phyloP scores from a whole-genome alignment of 345 rosid genomes.

The Iberis pinnata region DNA sequence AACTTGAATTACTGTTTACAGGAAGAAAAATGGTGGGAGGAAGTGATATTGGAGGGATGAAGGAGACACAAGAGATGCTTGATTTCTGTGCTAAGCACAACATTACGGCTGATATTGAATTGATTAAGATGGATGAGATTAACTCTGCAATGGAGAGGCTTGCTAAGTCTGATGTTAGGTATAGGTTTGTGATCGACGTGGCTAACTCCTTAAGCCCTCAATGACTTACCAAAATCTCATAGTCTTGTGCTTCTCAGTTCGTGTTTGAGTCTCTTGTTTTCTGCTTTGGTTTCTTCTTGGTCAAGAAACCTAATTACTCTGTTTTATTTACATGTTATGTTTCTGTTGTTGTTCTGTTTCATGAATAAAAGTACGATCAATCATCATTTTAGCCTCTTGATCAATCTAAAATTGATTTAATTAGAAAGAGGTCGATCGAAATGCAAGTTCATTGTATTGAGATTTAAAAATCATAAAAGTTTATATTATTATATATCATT shows the following conservation, averaged over 20 bases:
- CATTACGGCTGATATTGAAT: slow-evolving; percentile 68
- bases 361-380: not conserved
- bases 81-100: slow-evolving; percentile 81
- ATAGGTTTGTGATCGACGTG: slow-evolving; percentile 82
- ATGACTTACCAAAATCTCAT: slow-evolving; percentile 13
- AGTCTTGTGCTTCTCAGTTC: not conserved
- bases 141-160: slow-evolving; percentile 82
- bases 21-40: slow-evolving; percentile 80
- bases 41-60: slow-evolving; percentile 68
- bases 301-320: slow-evolving; percentile 1
- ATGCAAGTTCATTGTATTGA: not conserved
- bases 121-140: slow-evolving; percentile 60
- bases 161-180: slow-evolving; percentile 79
- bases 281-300: not conserved
- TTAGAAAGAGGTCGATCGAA: not conserved
- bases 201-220: slow-evolving; percentile 48
- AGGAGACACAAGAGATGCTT: slow-evolving; percentile 85
- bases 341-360: not conserved
- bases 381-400: not conserved
- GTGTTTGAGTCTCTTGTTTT: slow-evolving; percentile 3
- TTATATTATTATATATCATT: no score
- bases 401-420: not conserved
- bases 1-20: slow-evolving; percentile 5
- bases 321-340: slow-evolving; percentile 3
- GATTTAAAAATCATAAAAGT: not conserved